Evolutionary conservation across 1,284 basidiomycete species (phyloP), one percentile per base, ranked within the genome.

Genomic region (Acaromyces ingoldii): DNA sequence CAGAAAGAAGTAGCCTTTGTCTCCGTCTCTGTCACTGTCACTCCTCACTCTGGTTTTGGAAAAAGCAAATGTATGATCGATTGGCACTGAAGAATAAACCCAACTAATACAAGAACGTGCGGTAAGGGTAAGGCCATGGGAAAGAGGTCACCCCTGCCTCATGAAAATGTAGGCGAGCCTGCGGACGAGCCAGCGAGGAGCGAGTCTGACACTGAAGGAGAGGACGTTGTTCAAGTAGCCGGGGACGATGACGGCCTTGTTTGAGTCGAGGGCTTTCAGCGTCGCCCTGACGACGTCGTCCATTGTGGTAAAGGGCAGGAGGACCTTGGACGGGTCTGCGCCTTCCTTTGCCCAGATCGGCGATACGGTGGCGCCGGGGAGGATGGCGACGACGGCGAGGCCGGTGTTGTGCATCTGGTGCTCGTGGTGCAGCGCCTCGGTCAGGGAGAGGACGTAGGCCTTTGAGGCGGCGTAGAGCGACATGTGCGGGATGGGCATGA

Each of bases 401-500:
- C 46, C 43, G 17, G 43, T 30, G 7, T 39, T 45, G 21, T 52
- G 31, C 36, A 47, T 58, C 29, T 46, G 51, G 50, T 57, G 54
- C 36, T 60, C 58, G 26, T 53, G 48, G 10, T 60, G 53, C 2
- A 54, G 49, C 11, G 49, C 51, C 25, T 60, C 55, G 24, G 55
- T 51, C 38, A 60, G 51, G 30, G 45, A 56, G 1, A 54, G 54
- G 21, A 59, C 53, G 21, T 48, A 60, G 1, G 58, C 45, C 43
- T 60, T 60, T 21, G 55, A 51, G 26, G 55, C 58, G 21, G 58
- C 49, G 22, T 60, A 60, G 38, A 56, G 37, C 11, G 58, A 48
- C 58, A 56, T 56, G 21, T 45, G 56, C 15, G 58, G 58, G 26
- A 60, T 53, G 7, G 55, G 44, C 55, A 57, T 60, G 40, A 52